phyloP scores from a whole-genome alignment of 768 basidiomycete genomes.

The Mrakia frigida region DNA sequence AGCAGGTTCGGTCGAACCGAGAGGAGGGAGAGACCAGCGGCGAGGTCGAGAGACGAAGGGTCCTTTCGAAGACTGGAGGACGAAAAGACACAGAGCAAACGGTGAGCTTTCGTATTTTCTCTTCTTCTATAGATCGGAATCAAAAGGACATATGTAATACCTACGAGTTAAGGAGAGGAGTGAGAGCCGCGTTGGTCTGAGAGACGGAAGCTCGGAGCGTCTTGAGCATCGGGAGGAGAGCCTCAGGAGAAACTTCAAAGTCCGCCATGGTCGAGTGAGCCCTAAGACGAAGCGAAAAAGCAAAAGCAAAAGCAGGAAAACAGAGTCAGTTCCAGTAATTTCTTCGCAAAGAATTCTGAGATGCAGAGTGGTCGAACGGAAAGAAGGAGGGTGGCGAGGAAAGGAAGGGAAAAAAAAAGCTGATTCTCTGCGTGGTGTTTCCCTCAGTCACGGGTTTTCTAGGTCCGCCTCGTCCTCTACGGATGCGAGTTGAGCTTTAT shows the following conservation, averaged over 20 bases:
- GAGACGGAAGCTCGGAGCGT: conserved; percentile 19
- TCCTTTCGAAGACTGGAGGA: conserved; percentile 13
- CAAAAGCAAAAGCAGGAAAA: too few relatives aligned
- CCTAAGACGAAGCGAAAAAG: too few relatives aligned
- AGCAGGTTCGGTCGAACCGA: conserved; percentile 80
- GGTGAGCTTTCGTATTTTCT: not conserved
- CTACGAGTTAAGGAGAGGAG: conserved; percentile 27
- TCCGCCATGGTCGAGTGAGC: conserved; percentile 10
- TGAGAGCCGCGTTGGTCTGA: conserved; percentile 26
- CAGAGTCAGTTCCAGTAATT: not conserved
- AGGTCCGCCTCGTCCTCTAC: conserved; percentile 27
- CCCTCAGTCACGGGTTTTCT: conserved; percentile 34
- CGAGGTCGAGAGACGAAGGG: conserved; percentile 28
- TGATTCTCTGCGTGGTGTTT: not conserved
- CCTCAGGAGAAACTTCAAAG: conserved; percentile 19
- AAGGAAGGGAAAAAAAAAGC: not conserved
- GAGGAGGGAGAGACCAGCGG: conserved; percentile 81
- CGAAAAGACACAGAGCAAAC: not conserved
- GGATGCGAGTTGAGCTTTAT: conserved; percentile 32
- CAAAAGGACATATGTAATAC: not conserved
- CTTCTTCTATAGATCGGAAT: not conserved
- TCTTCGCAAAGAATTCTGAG: not conserved
- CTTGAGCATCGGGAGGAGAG: conserved; percentile 21
- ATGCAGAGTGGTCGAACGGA: not conserved
- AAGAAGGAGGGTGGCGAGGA: not conserved